Percentiles rank a stretch among this genome's conserved stretches.
These are phyloP conservation scores for Aspergillus transmontanensis DNA, from an alignment of 2,329 filamentous ascomycete genomes.

Conservation along the genomic window DNA sequence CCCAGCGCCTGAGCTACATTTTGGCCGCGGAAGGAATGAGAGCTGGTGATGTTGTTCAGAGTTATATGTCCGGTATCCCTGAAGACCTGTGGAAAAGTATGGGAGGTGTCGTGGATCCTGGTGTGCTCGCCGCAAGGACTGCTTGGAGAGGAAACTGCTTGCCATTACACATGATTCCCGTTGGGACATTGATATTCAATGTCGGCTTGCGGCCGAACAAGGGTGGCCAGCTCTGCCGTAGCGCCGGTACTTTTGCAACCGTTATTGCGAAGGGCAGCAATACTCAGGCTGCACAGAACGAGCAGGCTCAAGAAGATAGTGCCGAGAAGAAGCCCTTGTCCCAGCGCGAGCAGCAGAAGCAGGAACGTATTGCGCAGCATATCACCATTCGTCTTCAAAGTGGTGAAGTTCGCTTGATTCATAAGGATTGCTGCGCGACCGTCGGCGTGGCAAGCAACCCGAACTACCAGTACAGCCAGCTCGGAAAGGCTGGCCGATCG, in stretches of 20 bases:
- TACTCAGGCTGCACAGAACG: slow-evolving; percentile 59
- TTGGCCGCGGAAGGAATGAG: slow-evolving; percentile 93
- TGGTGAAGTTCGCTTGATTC: slow-evolving; percentile 86
- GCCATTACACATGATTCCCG: slow-evolving; percentile 91
- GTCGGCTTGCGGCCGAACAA: slow-evolving; percentile 74
- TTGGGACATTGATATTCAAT: slow-evolving; percentile 91
- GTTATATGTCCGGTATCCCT: slow-evolving; percentile 87
- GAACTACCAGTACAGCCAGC: slow-evolving; percentile 83
- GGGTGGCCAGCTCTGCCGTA: slow-evolving; percentile 87
- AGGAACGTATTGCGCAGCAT: slow-evolving; percentile 69
- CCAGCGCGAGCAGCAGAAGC: slow-evolving; percentile 42
- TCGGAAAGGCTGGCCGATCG: slow-evolving; percentile 93
- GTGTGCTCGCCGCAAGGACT: slow-evolving; percentile 92
- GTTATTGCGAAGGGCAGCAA: slow-evolving; percentile 80
- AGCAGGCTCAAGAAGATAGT: slow-evolving; percentile 48
- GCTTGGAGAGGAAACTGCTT: slow-evolving; percentile 93
- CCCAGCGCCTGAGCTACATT: slow-evolving; percentile 81
- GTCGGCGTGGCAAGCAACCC: slow-evolving; percentile 93
- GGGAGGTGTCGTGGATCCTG: slow-evolving; percentile 90
- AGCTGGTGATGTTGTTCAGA: slow-evolving; percentile 87
- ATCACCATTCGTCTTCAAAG: slow-evolving; percentile 87
- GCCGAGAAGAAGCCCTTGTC: slow-evolving; percentile 36
- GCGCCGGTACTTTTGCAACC: slow-evolving; percentile 87
- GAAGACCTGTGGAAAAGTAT: slow-evolving; percentile 83
- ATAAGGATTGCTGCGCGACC: slow-evolving; percentile 90